These are phyloP conservation scores for Zasmidium cellare DNA, from an alignment of 2,329 filamentous ascomycete genomes.

Conservation along the genomic window DNA sequence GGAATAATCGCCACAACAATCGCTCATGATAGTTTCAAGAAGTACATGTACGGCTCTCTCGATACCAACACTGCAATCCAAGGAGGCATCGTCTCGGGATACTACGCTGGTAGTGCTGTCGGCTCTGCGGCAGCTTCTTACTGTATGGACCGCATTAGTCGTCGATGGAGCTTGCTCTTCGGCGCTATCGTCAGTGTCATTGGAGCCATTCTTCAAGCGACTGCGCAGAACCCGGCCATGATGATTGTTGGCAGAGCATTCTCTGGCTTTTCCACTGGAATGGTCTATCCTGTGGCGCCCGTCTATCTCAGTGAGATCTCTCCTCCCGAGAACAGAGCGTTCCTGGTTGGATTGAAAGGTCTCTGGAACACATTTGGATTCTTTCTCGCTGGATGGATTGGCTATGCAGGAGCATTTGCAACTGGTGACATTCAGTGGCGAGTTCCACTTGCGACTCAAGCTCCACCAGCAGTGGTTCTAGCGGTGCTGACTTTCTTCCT, in stretches of 20 bases:
- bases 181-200: conserved; percentile 17
- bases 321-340: conserved; percentile 30
- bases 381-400: conserved; percentile 43
- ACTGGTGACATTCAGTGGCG: conserved; percentile 36
- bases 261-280: conserved; percentile 29
- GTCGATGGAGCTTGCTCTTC: conserved; percentile 35
- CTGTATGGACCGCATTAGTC: conserved; percentile 37
- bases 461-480: conserved; percentile 22
- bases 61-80: conserved; percentile 29
- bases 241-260: conserved; percentile 31
- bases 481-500: conserved; percentile 16
- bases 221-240: conserved; percentile 16
- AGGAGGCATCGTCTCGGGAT: conserved; percentile 36
- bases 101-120: conserved; percentile 36
- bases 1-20: conserved; percentile 36
- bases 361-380: conserved; percentile 38
- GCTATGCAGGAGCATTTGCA: conserved; percentile 39
- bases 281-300: conserved; percentile 31
- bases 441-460: conserved; percentile 38
- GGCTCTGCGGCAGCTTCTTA: conserved; percentile 35
- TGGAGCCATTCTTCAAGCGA: conserved; percentile 26
- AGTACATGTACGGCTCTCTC: conserved; percentile 34
- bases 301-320: conserved; percentile 35
- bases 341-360: conserved; percentile 34
- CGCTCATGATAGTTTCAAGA: conserved; percentile 34